Evolutionary conservation across 257 asterid species (phyloP).

Genomic region (Solanum sitiens): DNA sequence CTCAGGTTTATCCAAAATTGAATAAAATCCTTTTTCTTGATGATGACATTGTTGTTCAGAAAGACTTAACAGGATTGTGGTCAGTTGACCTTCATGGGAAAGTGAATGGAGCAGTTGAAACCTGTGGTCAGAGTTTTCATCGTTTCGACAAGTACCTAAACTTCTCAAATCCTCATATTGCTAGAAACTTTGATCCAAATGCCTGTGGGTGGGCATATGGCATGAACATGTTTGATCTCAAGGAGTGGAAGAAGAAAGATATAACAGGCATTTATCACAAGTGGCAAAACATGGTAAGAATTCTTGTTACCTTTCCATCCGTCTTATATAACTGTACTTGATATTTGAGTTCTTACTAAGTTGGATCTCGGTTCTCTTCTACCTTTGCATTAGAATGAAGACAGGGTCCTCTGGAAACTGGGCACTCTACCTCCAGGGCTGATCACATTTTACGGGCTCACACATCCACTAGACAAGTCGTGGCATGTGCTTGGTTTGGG

Average conservation of each 20-base stretch:
- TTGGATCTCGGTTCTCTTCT: background rate
- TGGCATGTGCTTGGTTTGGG: constrained; percentile 99
- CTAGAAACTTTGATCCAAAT: constrained; percentile 80
- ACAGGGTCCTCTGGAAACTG: constrained; percentile 91
- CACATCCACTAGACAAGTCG: constrained; percentile 87
- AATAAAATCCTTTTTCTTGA: constrained; percentile 95
- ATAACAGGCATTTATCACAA: constrained; percentile 96
- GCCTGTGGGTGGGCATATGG: constrained; percentile 99
- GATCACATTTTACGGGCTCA: constrained; percentile 87
- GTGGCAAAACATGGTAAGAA: constrained; percentile 92
- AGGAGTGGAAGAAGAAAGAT: constrained; percentile 94
- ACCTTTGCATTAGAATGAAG: constrained; percentile 59
- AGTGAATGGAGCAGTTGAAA: constrained; percentile 98
- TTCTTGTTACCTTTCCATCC: background rate
- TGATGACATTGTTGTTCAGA: constrained; percentile 97
- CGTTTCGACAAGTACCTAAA: constrained; percentile 94
- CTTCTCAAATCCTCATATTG: constrained; percentile 90
- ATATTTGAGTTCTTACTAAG: background rate
- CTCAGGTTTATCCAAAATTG: constrained; percentile 90
- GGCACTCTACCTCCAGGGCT: constrained; percentile 97
- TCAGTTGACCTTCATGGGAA: constrained; percentile 72
- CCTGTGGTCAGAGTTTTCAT: constrained; percentile 96
- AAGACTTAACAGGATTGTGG: constrained; percentile 96
- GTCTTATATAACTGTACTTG: background rate
- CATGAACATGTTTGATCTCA: constrained; percentile 90